Conservation (phyloP, 1,284 basidiomycete species). For the Leucoagaricus sp. region DNA sequence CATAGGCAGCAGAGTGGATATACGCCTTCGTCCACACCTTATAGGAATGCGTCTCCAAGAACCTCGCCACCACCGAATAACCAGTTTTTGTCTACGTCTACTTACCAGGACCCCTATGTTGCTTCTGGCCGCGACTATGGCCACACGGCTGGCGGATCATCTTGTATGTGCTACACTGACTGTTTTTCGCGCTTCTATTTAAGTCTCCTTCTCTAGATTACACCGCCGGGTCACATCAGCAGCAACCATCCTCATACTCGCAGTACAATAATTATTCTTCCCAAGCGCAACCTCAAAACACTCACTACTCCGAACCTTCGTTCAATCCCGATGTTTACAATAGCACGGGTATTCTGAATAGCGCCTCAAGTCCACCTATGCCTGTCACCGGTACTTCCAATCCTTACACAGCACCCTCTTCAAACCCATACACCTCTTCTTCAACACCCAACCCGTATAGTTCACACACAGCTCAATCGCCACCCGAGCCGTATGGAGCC, state of each 20-base stretch:
- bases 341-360: slow-evolving; percentile 12
- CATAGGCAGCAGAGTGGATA: slow-evolving; percentile 18
- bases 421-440: slow-evolving; percentile 24
- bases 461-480: slow-evolving; percentile 26
- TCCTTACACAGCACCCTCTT: slow-evolving; percentile 22
- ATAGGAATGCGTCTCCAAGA: slow-evolving; percentile 12
- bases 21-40: slow-evolving; percentile 10
- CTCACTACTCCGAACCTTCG: slow-evolving; percentile 27
- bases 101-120: slow-evolving; percentile 22
- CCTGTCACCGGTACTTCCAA: slow-evolving; percentile 16
- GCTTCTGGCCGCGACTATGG: slow-evolving; percentile 46
- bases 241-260: slow-evolving; percentile 47
- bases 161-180: slow-evolving; percentile 46
- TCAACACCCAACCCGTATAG: slow-evolving; percentile 31
- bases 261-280: slow-evolving; percentile 40
- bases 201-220: slow-evolving; percentile 43
- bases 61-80: slow-evolving; percentile 24
- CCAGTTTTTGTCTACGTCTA: slow-evolving; percentile 22
- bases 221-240: slow-evolving; percentile 50
- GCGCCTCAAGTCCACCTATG: slow-evolving; percentile 19
- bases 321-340: slow-evolving; percentile 41
- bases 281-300: slow-evolving; percentile 28
- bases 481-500: slow-evolving; percentile 32
- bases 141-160: slow-evolving; percentile 51
- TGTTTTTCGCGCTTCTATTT: slow-evolving; percentile 9